These are phyloP conservation scores for Suillus sp. DNA, from an alignment of 768 basidiomycete species.

Conservation along the genomic window DNA sequence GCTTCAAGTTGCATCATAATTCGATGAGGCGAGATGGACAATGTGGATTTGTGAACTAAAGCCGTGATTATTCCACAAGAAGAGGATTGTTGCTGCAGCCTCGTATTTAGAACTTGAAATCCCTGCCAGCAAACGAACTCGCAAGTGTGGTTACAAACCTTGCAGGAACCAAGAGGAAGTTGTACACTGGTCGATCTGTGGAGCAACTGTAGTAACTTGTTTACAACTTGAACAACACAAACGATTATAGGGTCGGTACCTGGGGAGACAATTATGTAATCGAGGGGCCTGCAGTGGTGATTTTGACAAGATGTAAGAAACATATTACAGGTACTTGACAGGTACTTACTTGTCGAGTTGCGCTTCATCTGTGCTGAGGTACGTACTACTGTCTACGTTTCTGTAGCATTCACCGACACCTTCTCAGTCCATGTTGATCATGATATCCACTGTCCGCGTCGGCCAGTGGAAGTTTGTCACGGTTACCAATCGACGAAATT, in stretches of 20 bases:
- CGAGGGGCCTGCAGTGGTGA: too few relatives aligned
- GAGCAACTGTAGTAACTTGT: too few relatives aligned
- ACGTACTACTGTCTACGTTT: background rate
- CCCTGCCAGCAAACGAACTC: background rate
- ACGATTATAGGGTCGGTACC: too few relatives aligned
- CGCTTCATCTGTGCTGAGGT: too few relatives aligned
- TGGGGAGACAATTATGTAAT: too few relatives aligned
- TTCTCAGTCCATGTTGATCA: slow-evolving; percentile 88
- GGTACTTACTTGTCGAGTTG: too few relatives aligned
- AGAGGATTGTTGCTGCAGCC: background rate
- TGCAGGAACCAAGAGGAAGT: background rate
- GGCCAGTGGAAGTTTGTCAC: slow-evolving; percentile 96
- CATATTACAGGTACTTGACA: too few relatives aligned
- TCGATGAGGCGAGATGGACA: background rate
- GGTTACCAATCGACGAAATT: slow-evolving; percentile 95
- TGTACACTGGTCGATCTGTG: background rate
- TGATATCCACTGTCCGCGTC: slow-evolving; percentile 95
- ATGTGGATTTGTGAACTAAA: background rate
- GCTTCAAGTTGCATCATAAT: too few relatives aligned
- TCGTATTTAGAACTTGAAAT: background rate
- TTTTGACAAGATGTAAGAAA: too few relatives aligned
- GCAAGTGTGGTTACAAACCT: background rate
- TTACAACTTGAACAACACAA: too few relatives aligned
- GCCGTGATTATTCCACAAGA: background rate
- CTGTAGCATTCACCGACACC: background rate